These are phyloP conservation scores for Leccinum ochraceum DNA, from an alignment of 768 basidiomycete genomes.

Conservation along the genomic window DNA sequence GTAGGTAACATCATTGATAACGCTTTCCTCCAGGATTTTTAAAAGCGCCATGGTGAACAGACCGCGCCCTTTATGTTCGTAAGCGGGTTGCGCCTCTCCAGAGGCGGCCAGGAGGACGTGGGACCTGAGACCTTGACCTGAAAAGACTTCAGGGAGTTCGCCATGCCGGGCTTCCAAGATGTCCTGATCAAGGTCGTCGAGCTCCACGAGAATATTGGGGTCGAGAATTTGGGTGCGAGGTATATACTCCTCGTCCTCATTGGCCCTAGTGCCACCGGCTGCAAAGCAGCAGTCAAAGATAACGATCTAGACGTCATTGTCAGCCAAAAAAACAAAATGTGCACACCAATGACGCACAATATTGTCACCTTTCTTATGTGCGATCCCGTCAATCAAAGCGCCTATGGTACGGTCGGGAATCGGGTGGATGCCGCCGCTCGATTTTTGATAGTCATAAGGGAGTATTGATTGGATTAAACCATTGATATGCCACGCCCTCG, in stretches of 20 bases:
- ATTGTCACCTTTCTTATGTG: slow-evolving; percentile 43
- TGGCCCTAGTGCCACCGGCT: slow-evolving; percentile 34
- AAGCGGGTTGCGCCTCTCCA: slow-evolving; percentile 35
- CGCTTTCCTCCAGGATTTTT: slow-evolving; percentile 1
- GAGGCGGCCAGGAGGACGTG: slow-evolving; percentile 48
- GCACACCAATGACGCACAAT: slow-evolving; percentile 34
- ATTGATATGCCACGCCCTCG: slow-evolving; percentile 25
- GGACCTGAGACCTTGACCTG: slow-evolving; percentile 32
- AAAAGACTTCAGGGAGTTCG: slow-evolving; percentile 21
- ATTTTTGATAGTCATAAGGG: slow-evolving; percentile 35
- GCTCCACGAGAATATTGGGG: not conserved
- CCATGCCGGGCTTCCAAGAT: slow-evolving; percentile 24
- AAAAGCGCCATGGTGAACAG: slow-evolving; percentile 30
- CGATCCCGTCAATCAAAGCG: slow-evolving; percentile 37
- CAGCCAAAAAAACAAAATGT: not conserved
- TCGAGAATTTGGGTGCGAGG: slow-evolving; percentile 11
- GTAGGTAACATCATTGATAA: slow-evolving; percentile 25
- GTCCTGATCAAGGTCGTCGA: slow-evolving; percentile 25
- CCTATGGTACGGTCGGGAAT: slow-evolving; percentile 48
- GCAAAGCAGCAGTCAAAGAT: slow-evolving; percentile 51
- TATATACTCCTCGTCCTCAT: not conserved
- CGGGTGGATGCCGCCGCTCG: slow-evolving; percentile 21
- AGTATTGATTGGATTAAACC: slow-evolving; percentile 29
- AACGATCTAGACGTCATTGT: slow-evolving; percentile 34
- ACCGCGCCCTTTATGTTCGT: slow-evolving; percentile 22